Conservation (phyloP, 2,329 filamentous ascomycete species). For the Sporothrix variecibatus region DNA sequence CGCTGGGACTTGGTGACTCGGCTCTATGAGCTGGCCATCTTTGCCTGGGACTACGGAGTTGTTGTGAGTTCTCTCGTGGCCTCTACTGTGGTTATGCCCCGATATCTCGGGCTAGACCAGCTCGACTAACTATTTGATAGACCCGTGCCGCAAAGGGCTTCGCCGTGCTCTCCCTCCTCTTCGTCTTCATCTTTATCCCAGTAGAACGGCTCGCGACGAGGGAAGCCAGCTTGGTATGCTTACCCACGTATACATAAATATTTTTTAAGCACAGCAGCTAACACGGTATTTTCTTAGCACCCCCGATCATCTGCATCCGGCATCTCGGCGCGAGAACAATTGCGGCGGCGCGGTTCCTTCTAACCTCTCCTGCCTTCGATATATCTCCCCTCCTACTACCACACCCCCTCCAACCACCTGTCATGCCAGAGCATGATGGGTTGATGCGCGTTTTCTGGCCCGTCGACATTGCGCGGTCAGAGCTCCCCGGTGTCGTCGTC, state of each 20-base stretch:
- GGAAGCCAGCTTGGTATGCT: conserved; percentile 76
- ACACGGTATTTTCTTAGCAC: conserved; percentile 58
- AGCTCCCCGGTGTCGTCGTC: conserved; percentile 80
- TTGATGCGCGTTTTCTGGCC: conserved; percentile 99
- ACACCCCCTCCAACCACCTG: conserved; percentile 45
- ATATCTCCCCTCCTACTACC: conserved; percentile 27
- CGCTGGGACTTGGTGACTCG: conserved; percentile 98
- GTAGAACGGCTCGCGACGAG: conserved; percentile 78
- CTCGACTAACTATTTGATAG: conserved; percentile 46
- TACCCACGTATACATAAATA: conserved; percentile 40
- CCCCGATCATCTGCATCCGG: conserved; percentile 75
- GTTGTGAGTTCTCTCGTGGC: conserved; percentile 62
- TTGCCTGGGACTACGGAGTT: conserved; percentile 98
- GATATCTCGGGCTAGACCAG: background rate
- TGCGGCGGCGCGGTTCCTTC: conserved; percentile 92
- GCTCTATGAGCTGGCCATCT: conserved; percentile 94
- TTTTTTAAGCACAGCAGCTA: background rate
- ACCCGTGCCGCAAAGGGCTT: conserved; percentile 85
- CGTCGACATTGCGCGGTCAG: conserved; percentile 73
- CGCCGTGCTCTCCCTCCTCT: conserved; percentile 76
- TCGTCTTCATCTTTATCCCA: conserved; percentile 80
- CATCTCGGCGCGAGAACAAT: conserved; percentile 92
- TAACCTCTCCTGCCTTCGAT: conserved; percentile 46
- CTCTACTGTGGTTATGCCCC: background rate
- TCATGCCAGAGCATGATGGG: conserved; percentile 76